Percentiles rank a stretch among this genome's conserved stretches.
phyloP scores from a whole-genome alignment of 176 grass and related monocot genomes.

The Paspalum vaginatum region DNA sequence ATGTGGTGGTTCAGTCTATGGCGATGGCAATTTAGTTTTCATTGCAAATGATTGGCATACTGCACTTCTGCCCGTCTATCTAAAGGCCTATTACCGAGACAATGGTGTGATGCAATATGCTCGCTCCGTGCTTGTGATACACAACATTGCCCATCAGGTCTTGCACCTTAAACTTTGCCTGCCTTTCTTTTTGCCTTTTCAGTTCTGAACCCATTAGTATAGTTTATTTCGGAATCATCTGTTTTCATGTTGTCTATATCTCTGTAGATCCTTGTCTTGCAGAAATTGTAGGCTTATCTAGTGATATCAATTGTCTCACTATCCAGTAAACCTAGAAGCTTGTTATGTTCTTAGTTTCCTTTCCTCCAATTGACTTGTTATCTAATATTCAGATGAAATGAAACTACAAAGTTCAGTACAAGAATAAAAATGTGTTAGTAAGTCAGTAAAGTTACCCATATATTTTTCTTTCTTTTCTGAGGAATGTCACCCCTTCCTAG shows the following conservation, averaged over 20 bases:
- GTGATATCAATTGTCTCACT: background rate
- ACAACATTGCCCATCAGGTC: conserved; percentile 97
- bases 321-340: background rate
- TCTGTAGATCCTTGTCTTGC: background rate
- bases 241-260: background rate
- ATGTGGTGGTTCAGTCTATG: conserved; percentile 78
- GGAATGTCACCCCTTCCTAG: no score
- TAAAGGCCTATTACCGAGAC: conserved; percentile 93
- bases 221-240: conserved; percentile 7
- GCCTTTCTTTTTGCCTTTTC: background rate
- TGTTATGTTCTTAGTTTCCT: background rate
- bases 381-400: background rate
- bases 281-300: background rate
- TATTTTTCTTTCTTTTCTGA: background rate
- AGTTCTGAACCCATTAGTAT: conserved; percentile 1
- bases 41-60: conserved; percentile 99
- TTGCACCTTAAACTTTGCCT: conserved; percentile 22
- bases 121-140: conserved; percentile 91
- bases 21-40: conserved; percentile 93
- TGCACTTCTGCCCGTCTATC: conserved; percentile 84
- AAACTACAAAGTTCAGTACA: background rate
- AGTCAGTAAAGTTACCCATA: background rate
- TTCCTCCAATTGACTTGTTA: background rate
- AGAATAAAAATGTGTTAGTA: background rate
- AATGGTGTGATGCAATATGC: conserved; percentile 87